These are phyloP conservation scores for Cyberlindnera suaveolens DNA, from an alignment of 805 yeast genomes.

Conservation along the genomic window DNA sequence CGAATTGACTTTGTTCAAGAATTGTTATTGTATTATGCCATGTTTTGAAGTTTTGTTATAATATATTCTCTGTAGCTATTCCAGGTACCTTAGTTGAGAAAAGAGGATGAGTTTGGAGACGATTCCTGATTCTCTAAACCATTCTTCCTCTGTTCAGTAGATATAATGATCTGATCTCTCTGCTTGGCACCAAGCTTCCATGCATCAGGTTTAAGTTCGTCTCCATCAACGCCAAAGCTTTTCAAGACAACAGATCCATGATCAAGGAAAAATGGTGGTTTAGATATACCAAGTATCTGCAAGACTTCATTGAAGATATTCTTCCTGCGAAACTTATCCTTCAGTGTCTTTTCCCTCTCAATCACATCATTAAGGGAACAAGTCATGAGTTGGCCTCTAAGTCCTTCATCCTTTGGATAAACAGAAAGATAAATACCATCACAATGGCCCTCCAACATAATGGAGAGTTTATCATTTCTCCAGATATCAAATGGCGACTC, in stretches of 20 bases:
- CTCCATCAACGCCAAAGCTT: slow-evolving; percentile 1
- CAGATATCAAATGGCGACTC: background rate
- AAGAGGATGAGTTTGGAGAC: too few species aligned
- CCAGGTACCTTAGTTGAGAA: too few species aligned
- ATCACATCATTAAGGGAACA: background rate
- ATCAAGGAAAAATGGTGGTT: background rate
- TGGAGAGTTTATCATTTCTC: background rate
- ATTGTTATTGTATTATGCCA: background rate
- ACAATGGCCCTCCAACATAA: background rate
- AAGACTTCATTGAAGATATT: background rate
- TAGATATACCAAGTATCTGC: background rate
- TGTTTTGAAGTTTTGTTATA: too few species aligned
- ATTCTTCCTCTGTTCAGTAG: background rate
- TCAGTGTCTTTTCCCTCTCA: background rate
- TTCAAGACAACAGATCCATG: background rate
- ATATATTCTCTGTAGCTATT: too few species aligned
- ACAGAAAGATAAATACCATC: slow-evolving; percentile 1
- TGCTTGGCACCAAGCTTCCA: slow-evolving; percentile 1
- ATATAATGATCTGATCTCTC: background rate
- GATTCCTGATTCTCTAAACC: background rate
- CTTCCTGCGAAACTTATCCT: background rate
- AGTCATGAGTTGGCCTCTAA: background rate
- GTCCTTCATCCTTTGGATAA: background rate
- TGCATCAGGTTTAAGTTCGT: background rate
- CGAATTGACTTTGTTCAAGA: background rate